Base-by-base conservation (phyloP, 2,329 filamentous ascomycete species). In the Apiospora hydei region DNA sequence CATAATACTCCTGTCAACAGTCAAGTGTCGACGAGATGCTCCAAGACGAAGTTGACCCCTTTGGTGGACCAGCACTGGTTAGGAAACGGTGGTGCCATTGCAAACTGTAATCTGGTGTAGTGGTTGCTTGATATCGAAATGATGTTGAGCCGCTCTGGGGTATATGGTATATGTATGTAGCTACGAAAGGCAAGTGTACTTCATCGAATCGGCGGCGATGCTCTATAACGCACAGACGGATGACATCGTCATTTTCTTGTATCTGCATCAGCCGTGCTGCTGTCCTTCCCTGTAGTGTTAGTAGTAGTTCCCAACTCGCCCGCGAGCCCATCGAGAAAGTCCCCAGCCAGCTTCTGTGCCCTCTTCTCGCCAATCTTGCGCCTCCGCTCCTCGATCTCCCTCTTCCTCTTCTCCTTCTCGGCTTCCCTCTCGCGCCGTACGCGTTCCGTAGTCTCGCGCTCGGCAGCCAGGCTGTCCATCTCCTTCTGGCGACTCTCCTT, bases 391-490 rank as follows among this genome's bases (percentile, higher is more conserved):
- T 93, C 92, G 76, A 94, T 88, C 78, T 92, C 88, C 76, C 83
- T 84, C 76, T 86, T 87, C 79, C 91, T 85, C 77, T 85, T 86
- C 76, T 88, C 88, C 79, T 86, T 88, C 77, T 88, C 87, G 75
- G 87, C 87, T 76, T 89, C 87, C 73, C 86, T 84, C 76, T 86
- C 86, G 73, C 82, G 77, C 72, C 93, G 85, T 76, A 88, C 88
- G 70, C 85, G 84, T 81, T 95, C 92, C 69, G 94, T 96, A 78
- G 90, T 88, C 74, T 85, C 83, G 72, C 93, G 86, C 80, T 94
- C 91, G 76, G 87, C 85, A 74, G 90, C 88, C 71, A 98, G 84
- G 64, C 87, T 88, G 75, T 89, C 87, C 94, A 98, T 98, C 86
- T 98, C 94, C 68, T 78, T 77, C 77, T 83, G 82, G 79, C 91